Base-by-base conservation (phyloP, 139 green algal species). In the Helicosporidium sp. region DNA sequence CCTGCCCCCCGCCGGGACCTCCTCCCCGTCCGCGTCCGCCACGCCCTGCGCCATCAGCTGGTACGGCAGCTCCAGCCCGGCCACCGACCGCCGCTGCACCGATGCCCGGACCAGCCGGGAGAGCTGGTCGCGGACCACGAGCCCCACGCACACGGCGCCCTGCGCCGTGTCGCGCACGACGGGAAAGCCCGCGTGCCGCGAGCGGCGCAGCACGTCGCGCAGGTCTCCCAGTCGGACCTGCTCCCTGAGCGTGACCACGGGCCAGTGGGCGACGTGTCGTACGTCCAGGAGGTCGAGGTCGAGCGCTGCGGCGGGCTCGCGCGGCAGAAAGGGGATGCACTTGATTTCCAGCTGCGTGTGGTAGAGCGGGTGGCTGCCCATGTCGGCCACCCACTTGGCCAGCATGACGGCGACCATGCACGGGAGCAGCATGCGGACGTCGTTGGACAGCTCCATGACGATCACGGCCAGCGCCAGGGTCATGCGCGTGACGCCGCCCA, bases 361-460 rank as follows among this genome's bases (percentile, higher is more conserved):
- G 61, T 92, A 90, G 13, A 90, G 66, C 26, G 64, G 65, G 66
- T 90, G 77, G 0, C 58, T 72, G 37, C 66, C 65, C 0, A 73
- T 65, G 43, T 91, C 80, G 1, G 74, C 79, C 45, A 87, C 66
- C 67, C 69, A 83, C 54, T 89, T 87, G 45, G 78, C 78, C 24
- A 73, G 53, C 70, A 91, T 71, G 62, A 85, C 84, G 17, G 54
- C 77, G 12, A 85, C 71, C 65, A 92, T 72, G 55, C 81, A 58
- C 4, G 82, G 82, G 58, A 90, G 72, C 65, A 92, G 69, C 66
- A 91, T 84, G 52, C 83, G 74, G 31, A 91, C 76, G 34, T 92
- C 82, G 35, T 72, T 76, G 34, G 69, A 83, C 31, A 83, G 70
- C 74, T 93, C 82, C 52, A 93, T 86, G 62, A 87, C 84, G 68